These are phyloP conservation scores for Suhomyces sp. DNA, from an alignment of 805 yeast genomes.

Conservation along the genomic window DNA sequence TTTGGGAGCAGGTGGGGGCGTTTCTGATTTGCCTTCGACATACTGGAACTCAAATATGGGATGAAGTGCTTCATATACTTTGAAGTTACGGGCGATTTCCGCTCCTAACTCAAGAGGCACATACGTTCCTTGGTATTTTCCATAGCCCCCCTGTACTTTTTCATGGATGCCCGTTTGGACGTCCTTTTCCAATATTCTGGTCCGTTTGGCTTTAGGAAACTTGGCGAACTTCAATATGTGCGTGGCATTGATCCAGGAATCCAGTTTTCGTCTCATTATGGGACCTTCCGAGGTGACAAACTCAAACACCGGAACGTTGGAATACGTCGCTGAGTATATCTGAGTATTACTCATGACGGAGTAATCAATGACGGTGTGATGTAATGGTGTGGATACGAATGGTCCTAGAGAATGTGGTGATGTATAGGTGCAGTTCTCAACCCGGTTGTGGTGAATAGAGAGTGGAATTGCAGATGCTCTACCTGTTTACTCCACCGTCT, in stretches of 20 bases:
- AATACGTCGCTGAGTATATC: slow-evolving; percentile 69
- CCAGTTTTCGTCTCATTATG: slow-evolving; percentile 62
- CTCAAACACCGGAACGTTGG: slow-evolving; percentile 69
- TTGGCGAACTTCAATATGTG: slow-evolving; percentile 69
- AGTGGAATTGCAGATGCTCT: not conserved
- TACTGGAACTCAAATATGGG: slow-evolving; percentile 27
- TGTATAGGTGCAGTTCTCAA: not conserved
- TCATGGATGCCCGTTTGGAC: slow-evolving; percentile 64
- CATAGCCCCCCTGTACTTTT: slow-evolving; percentile 71
- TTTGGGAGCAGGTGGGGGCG: slow-evolving; percentile 48
- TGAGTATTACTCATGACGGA: slow-evolving; percentile 14
- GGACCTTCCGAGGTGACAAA: slow-evolving; percentile 67
- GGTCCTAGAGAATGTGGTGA: not conserved
- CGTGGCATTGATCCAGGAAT: slow-evolving; percentile 69
- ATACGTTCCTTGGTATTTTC: slow-evolving; percentile 57
- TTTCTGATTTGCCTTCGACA: slow-evolving; percentile 36
- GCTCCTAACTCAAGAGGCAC: slow-evolving; percentile 42
- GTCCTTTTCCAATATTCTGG: slow-evolving; percentile 62
- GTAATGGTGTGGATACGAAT: not conserved
- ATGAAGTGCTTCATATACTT: slow-evolving; percentile 49
- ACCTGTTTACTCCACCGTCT: not conserved
- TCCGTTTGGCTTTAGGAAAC: slow-evolving; percentile 60
- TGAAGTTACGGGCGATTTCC: slow-evolving; percentile 38
- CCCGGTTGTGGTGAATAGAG: not conserved
- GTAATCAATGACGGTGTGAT: not conserved